Evolutionary conservation across 768 basidiomycete species (phyloP), one percentile per base, ranked within the genome.

Genomic region (Collybia sordida): DNA sequence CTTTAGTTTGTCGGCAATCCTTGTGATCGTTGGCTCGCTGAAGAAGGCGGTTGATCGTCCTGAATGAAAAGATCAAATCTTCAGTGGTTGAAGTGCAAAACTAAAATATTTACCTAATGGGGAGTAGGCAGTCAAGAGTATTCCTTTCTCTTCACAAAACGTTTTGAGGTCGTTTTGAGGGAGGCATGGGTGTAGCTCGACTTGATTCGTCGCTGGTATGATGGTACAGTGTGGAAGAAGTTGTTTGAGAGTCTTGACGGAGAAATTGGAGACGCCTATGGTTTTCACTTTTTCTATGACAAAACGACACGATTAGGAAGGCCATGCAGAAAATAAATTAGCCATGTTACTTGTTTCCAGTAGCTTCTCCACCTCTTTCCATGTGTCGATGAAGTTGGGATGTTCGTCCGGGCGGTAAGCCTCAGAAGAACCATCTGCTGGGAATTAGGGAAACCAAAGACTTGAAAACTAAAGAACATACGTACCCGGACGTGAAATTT

Each of bases 241-340:
- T 31, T 69, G 45, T 3, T 46, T 57, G 11, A 70, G 58, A 2
- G 69, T 75, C 58, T 75, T 76, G 49, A 79, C 69, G 9, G 75
- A 77, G 56, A 81, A 81, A 62, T 83, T 83, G 31, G 78, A 79
- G n/a, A 86, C 79, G 7, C 82, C 82, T 48, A 79, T 75, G 3
- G 64, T 59, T 56, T 70, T 76, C 21, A 73, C 73, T 63, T 74
- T 77, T 28, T 72, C 73, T 60, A 53, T 25, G 23, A 27, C 22
- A 44, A 9, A n/a, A 23, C 34, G 3, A 31, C 49, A 24, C 41
- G 66, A 60, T 11, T 53, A 50, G 50, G 57, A 54, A 50, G 49
- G 50, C 47, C 59, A 38, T 18, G 9, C 9, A 27, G 35, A 18
- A 11, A 18, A 11, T 2, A 6, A 31, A n/a, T 47, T 14, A 39